phyloP scores from a whole-genome alignment of 78 protist species.

The Diacronema lutheri region DNA sequence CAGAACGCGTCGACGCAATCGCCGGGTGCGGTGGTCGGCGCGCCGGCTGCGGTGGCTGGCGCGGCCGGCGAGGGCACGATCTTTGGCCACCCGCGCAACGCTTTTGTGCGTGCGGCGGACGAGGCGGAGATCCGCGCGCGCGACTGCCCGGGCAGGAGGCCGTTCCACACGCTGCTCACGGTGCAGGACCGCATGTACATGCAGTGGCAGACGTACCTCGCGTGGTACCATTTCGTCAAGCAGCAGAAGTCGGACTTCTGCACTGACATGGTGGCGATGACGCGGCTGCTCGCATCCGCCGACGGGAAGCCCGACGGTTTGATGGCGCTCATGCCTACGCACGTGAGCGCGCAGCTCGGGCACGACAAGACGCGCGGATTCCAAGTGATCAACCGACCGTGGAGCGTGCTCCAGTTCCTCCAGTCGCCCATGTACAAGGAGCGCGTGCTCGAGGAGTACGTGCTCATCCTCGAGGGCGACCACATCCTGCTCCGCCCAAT shows the following conservation, averaged over 20 bases:
- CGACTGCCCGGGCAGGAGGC: neutral
- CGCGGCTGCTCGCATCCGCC: neutral
- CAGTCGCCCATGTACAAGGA: neutral
- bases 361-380: neutral
- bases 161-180: neutral
- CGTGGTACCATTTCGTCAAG: neutral
- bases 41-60: too few species aligned
- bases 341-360: neutral
- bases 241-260: neutral
- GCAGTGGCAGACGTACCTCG: neutral
- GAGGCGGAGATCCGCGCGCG: too few species aligned
- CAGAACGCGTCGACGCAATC: too few species aligned
- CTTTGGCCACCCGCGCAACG: too few species aligned
- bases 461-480: neutral
- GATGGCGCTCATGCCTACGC: neutral
- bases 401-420: neutral
- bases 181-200: neutral
- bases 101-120: too few species aligned
- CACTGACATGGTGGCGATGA: neutral
- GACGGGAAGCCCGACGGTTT: neutral
- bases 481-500: neutral
- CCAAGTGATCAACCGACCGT: neutral
- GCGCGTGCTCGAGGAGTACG: neutral
- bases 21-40: too few species aligned
- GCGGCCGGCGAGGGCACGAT: too few species aligned